A percentile compares a stretch with the other conserved stretches of the same genome.
Conservation (phyloP, 805 yeast species). For the Sugiyamaella smithiae region DNA sequence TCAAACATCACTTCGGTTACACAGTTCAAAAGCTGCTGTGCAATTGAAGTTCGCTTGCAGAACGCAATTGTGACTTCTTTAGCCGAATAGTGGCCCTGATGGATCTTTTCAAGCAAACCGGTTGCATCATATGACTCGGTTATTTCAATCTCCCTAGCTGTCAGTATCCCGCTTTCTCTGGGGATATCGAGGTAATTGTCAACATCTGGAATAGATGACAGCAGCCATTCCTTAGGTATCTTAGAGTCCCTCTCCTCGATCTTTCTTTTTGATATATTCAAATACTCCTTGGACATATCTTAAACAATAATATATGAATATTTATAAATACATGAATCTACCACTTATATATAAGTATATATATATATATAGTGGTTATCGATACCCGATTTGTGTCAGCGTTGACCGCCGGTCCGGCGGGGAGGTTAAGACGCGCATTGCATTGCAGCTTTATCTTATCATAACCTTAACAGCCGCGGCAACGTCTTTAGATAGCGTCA, state of each 20-base stretch:
- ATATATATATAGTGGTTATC: too few relatives aligned
- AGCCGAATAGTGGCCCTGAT: constrained; percentile 44
- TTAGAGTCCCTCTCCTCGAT: constrained; percentile 41
- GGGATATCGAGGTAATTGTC: constrained; percentile 42
- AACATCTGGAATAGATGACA: constrained; percentile 34
- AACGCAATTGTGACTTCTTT: constrained; percentile 51
- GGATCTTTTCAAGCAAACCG: constrained; percentile 49
- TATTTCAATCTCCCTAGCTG: constrained; percentile 38
- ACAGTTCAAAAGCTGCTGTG: constrained; percentile 50
- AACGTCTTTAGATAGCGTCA: too few relatives aligned
- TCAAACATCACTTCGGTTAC: constrained; percentile 46
- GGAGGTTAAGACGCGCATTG: too few relatives aligned
- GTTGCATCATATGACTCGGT: constrained; percentile 41
- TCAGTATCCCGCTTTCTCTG: constrained; percentile 36
- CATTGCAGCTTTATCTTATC: too few relatives aligned
- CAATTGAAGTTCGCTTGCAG: constrained; percentile 55
- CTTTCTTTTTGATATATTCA: constrained; percentile 33
- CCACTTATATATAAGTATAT: too few relatives aligned
- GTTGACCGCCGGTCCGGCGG: neutral
- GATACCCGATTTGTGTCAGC: neutral
- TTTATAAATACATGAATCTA: neutral
- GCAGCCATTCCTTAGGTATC: constrained; percentile 47
- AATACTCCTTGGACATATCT: constrained; percentile 36
- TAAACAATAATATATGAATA: neutral
- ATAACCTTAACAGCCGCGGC: too few relatives aligned